phyloP scores from a whole-genome alignment of 2,329 filamentous ascomycete species.

The Penicillium frequentans region DNA sequence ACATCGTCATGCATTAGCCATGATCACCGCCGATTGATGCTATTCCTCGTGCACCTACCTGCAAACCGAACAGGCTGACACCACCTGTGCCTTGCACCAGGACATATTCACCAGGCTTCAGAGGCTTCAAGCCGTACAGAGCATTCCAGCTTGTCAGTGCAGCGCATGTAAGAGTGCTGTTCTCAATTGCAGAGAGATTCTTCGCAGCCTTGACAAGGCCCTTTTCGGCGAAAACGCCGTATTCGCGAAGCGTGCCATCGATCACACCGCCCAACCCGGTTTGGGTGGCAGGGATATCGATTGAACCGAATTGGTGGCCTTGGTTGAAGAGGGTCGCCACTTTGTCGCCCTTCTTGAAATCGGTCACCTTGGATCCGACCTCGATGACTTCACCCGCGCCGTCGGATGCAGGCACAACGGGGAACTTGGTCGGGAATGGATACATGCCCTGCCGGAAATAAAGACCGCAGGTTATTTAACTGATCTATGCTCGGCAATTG shows the following conservation, averaged over 20 bases:
- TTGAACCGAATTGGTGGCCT: slow-evolving; percentile 52
- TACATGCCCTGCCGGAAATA: slow-evolving; percentile 29
- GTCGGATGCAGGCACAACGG: slow-evolving; percentile 36
- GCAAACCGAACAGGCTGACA: slow-evolving; percentile 58
- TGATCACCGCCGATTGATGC: background rate
- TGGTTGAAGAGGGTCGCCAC: slow-evolving; percentile 61
- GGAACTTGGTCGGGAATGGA: slow-evolving; percentile 32
- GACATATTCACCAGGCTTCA: slow-evolving; percentile 58
- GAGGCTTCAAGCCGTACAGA: slow-evolving; percentile 56
- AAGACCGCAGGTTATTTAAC: slow-evolving; percentile 1
- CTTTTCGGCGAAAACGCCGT: slow-evolving; percentile 66
- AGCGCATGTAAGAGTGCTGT: slow-evolving; percentile 60
- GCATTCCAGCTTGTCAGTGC: slow-evolving; percentile 67
- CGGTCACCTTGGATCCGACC: slow-evolving; percentile 56
- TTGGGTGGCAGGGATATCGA: slow-evolving; percentile 37
- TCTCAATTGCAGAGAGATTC: slow-evolving; percentile 55
- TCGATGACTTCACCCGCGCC: slow-evolving; percentile 49
- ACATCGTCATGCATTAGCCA: background rate
- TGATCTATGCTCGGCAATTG: slow-evolving; percentile 14
- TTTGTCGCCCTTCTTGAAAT: slow-evolving; percentile 59
- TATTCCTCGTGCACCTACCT: slow-evolving; percentile 32
- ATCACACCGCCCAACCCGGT: slow-evolving; percentile 68
- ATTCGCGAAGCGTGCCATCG: slow-evolving; percentile 68
- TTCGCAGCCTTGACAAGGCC: slow-evolving; percentile 65
- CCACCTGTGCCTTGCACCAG: slow-evolving; percentile 63